Evolutionary conservation across 2,329 filamentous ascomycete species (phyloP), one percentile per base, ranked within the genome.

Genomic region (Onygenales sp.): DNA sequence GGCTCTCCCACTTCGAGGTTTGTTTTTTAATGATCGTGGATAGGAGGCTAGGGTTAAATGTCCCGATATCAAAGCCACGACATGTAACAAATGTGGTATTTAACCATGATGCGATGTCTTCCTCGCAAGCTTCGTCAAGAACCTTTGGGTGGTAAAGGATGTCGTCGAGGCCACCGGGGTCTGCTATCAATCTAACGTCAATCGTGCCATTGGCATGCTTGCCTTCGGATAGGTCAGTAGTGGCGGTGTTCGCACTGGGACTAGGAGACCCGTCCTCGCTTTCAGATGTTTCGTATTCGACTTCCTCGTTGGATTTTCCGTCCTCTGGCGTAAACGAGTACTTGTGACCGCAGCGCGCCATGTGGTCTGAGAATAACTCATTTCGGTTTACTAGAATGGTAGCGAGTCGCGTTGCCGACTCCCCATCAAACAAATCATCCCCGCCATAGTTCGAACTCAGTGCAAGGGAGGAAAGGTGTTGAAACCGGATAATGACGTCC

Each of bases 51-150:
- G 62, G 39, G 40, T 67, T 66, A 56, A 74, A 73, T 1, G 69
- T 82, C 0, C 80, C 81, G 0, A 84, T 55, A 49, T 83, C 78
- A 13, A 78, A 76, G 0, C 78, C 80, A 0, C 78, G 75, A 0
- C 73, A 79, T 0, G 63, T 58, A 0, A 58, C 57, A 56, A 81
- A 77, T 0, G 73, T 59, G 0, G 63, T 42, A 17, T 67, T 61
- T 11, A 82, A 76, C 64, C 75, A 76, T 0, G 62, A 43, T 51
- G 77, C 63, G 46, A 83, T 78, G 27, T 54, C 51, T 13, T 46
- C 39, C 33, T 46, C 11, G 54, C 4, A 65, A 57, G 0, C 61
- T 57, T 4, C 7, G 10, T 0, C 21, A 47, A 56, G 56, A 46
- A 10, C 32, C 39, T 50, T 49, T 27, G 51, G 51, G 4, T 47